phyloP scores from a whole-genome alignment of 306 rosid species.

The Cucurbita moschata region DNA sequence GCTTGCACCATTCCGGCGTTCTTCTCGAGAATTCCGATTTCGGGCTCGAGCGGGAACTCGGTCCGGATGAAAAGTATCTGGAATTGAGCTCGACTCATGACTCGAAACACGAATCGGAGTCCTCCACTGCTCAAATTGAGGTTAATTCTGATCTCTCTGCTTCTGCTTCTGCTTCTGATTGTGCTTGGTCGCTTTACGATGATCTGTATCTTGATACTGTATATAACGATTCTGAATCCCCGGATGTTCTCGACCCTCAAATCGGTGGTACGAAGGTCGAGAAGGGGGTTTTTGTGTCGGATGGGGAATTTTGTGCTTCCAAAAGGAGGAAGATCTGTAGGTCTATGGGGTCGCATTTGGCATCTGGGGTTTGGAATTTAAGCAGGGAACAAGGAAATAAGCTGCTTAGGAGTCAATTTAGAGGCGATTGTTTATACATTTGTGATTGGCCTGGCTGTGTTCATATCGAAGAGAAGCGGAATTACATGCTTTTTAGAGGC shows the following conservation, averaged over 20 bases:
- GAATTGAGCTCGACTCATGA: neutral
- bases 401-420: slow-evolving; percentile 60
- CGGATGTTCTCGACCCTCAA: neutral
- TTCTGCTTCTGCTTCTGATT: slow-evolving; percentile 20
- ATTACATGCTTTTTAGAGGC: slow-evolving; percentile 69
- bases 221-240: slow-evolving; percentile 29
- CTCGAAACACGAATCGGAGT: neutral
- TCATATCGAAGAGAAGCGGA: slow-evolving; percentile 73
- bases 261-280: slow-evolving; percentile 10
- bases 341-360: slow-evolving; percentile 50
- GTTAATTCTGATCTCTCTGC: neutral
- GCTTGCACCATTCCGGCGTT: slow-evolving; percentile 63
- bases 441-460: slow-evolving; percentile 92
- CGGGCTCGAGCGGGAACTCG: slow-evolving; percentile 64
- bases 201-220: slow-evolving; percentile 63
- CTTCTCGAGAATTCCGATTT: slow-evolving; percentile 63
- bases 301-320: neutral
- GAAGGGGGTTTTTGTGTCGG: slow-evolving; percentile 12
- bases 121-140: neutral
- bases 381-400: slow-evolving; percentile 76
- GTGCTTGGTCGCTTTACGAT: slow-evolving; percentile 73
- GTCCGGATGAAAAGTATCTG: slow-evolving; percentile 29
- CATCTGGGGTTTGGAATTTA: slow-evolving; percentile 57
- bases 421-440: slow-evolving; percentile 62
- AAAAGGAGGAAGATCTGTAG: slow-evolving; percentile 37